Base-by-base conservation (phyloP, 805 yeast genomes). In the Lachancea waltii region DNA sequence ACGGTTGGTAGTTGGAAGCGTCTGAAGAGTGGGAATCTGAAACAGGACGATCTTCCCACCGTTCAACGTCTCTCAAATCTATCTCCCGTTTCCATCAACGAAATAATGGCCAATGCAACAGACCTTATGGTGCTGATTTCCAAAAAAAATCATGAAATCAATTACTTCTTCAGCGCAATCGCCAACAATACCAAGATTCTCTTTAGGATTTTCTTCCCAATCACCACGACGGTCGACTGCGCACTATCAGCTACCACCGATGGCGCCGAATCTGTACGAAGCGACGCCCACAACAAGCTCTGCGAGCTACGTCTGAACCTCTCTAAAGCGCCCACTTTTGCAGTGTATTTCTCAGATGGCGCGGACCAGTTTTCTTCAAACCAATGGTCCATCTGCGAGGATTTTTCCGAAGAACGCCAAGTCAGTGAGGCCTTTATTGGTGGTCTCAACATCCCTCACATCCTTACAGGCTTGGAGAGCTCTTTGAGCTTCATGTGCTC, bases 1-100 rank as follows among this genome's bases (percentile, higher is more conserved):
- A 73, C 82, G 0, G 89, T 83, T 18, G 92, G 92, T 0, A 69
- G 79, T 24, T 84, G 94, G 94, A 87, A 82, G 58, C 64, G 94
- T 47, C 72, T 81, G 45, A 78, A 78, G 53, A 71, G 81, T 25
- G 92, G 92, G 1, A 65, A 69, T 39, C 61, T 69, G 28, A 48
- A 51, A 38, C 62, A 35, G 44, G 60, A 56, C 17, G 66, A 65
- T 40, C 51, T 63, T 15, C 53, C 61, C 7, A 51, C 56, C 22
- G 60, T 80, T 17, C 64, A 65, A 35, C 68, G 64, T 34, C 61
- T 79, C 30, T 69, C 74, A 19, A 82, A 82, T 49, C 58, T 84
- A 21, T 77, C 86, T 0, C 94, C 94, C 3, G 69, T 70, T 41
- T 70, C 81, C 7, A 61, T 84, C 35, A 75, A 78, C 51, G 69